phyloP scores from a whole-genome alignment of 257 asterid species.

The Eustoma russellianum region DNA sequence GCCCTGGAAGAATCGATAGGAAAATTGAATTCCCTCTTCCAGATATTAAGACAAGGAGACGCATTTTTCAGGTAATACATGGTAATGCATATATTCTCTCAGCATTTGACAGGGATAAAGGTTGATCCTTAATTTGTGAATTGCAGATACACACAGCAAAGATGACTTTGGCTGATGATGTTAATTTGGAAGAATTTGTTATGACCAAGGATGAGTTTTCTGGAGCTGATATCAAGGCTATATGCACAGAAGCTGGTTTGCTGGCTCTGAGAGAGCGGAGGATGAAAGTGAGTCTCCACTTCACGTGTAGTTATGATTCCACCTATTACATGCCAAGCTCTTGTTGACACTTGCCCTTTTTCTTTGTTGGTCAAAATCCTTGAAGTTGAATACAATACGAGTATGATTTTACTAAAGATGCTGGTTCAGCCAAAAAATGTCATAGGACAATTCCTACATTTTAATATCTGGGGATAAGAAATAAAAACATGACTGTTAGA shows the following conservation, averaged over 20 bases:
- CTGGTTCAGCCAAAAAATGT: no score
- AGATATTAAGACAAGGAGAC: slow-evolving; percentile 78
- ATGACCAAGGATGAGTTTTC: slow-evolving; percentile 93
- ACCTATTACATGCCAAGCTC: no score
- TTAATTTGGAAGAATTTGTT: slow-evolving; percentile 85
- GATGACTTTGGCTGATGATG: slow-evolving; percentile 89
- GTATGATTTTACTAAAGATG: no score
- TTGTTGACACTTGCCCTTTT: no score
- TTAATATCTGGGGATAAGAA: no score
- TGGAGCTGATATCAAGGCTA: slow-evolving; percentile 95
- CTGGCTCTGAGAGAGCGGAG: slow-evolving; percentile 89
- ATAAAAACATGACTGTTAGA: no score
- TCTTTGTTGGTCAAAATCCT: no score
- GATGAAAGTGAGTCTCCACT: slow-evolving; percentile 53
- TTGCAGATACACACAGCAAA: slow-evolving; percentile 81
- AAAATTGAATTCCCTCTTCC: slow-evolving; percentile 90
- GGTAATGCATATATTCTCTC: background rate
- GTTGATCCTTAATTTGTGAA: background rate
- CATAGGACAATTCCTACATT: no score
- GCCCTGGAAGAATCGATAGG: slow-evolving; percentile 90
- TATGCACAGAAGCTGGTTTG: slow-evolving; percentile 94
- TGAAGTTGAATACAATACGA: no score
- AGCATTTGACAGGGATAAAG: background rate
- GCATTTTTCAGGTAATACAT: slow-evolving; percentile 64
- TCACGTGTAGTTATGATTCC: no score